Conservation (phyloP, 495 filamentous ascomycete species). For the Hyaloscypha variabilis region DNA sequence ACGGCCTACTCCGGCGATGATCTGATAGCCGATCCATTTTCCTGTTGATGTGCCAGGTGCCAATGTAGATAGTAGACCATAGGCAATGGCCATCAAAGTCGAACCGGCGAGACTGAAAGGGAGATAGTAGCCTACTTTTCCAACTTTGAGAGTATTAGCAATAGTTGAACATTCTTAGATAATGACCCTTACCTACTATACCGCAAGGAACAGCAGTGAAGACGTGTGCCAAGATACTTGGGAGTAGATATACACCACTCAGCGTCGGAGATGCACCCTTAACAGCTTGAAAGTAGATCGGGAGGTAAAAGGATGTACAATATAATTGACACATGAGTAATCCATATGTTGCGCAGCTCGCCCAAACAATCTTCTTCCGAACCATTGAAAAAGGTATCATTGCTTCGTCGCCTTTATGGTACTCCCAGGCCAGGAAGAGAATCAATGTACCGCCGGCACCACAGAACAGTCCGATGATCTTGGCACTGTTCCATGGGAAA, state of each 20-base stretch:
- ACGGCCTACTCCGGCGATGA: slow-evolving; percentile 19
- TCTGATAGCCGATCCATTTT: slow-evolving; percentile 29
- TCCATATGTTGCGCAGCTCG: slow-evolving; percentile 33
- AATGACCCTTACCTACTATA: slow-evolving; percentile 66
- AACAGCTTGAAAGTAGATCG: slow-evolving; percentile 83
- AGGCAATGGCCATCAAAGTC: slow-evolving; percentile 30
- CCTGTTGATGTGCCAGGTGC: slow-evolving; percentile 6
- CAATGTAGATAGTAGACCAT: slow-evolving; percentile 37
- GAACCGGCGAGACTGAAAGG: slow-evolving; percentile 12
- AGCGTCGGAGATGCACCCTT: slow-evolving; percentile 55
- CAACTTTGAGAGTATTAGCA: slow-evolving; percentile 42
- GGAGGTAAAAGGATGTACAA: slow-evolving; percentile 59
- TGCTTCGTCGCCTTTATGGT: slow-evolving; percentile 44
- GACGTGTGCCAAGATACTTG: slow-evolving; percentile 46
- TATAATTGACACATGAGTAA: slow-evolving; percentile 27
- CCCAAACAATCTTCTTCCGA: slow-evolving; percentile 35
- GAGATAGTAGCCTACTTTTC: slow-evolving; percentile 62
- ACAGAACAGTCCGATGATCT: slow-evolving; percentile 45
- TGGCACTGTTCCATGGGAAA: slow-evolving; percentile 44
- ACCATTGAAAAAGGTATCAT: slow-evolving; percentile 46
- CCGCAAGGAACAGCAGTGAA: slow-evolving; percentile 62
- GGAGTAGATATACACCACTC: slow-evolving; percentile 72
- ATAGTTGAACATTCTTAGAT: slow-evolving; percentile 62
- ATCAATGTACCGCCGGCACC: slow-evolving; percentile 43
- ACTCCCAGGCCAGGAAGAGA: slow-evolving; percentile 49